These are phyloP conservation scores for Phoma sp. DNA, from an alignment of 2,329 filamentous ascomycete species.

Conservation along the genomic window DNA sequence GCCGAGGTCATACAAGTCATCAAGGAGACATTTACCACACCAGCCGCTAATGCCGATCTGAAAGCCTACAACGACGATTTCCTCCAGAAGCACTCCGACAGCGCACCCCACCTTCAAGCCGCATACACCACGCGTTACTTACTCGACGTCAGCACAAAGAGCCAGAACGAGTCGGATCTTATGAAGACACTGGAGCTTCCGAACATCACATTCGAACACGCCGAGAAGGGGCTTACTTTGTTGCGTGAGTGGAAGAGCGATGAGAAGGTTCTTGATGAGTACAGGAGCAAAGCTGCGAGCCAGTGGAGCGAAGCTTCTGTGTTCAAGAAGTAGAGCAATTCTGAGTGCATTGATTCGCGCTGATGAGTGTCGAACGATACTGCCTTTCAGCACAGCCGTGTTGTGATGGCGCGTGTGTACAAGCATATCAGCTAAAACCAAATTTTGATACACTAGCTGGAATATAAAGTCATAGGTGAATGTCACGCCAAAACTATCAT, in stretches of 20 bases:
- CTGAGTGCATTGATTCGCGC: conserved; percentile 5
- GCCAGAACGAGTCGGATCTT: conserved; percentile 68
- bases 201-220: conserved; percentile 63
- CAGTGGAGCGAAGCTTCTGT: conserved; percentile 51
- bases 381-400: conserved; percentile 7
- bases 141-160: conserved; percentile 64
- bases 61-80: conserved; percentile 72
- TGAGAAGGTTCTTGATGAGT: conserved; percentile 58
- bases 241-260: conserved; percentile 61
- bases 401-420: not conserved
- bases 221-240: conserved; percentile 59
- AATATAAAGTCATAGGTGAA: not conserved
- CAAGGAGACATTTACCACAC: conserved; percentile 69
- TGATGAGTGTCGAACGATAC: not conserved
- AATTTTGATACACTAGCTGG: not conserved
- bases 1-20: conserved; percentile 74
- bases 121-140: conserved; percentile 67
- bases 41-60: conserved; percentile 64
- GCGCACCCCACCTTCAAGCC: conserved; percentile 68
- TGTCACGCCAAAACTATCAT: not conserved
- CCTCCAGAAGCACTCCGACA: conserved; percentile 67
- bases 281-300: conserved; percentile 50
- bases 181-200: conserved; percentile 63
- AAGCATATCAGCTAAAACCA: not conserved
- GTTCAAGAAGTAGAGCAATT: conserved; percentile 36